Percentiles rank a stretch among this genome's conserved stretches.
Evolutionary conservation across 1,139 yeast species (phyloP).

Genomic region (Wickerhamomyces sp.): DNA sequence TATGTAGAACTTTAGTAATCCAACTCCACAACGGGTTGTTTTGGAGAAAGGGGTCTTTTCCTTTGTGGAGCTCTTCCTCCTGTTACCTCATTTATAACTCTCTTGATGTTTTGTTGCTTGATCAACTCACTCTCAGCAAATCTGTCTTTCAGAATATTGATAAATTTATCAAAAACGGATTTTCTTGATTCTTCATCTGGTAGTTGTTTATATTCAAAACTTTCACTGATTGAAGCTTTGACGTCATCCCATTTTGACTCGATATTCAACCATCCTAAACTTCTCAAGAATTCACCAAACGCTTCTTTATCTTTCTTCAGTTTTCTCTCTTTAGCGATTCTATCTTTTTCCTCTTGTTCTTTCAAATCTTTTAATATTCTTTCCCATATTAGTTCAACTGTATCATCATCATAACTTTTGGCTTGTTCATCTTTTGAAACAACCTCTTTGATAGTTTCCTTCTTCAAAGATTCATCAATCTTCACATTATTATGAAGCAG

Average conservation of each 20-base stretch:
- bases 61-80: conserved; percentile 14
- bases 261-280: conserved; percentile 25
- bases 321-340: conserved; percentile 29
- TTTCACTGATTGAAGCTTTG: conserved; percentile 26
- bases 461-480: conserved; percentile 13
- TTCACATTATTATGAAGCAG: conserved; percentile 33
- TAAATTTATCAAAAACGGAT: conserved; percentile 27
- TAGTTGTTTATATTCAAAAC: conserved; percentile 32
- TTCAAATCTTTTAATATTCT: conserved; percentile 25
- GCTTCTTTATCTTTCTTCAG: conserved; percentile 33
- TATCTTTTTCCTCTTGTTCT: conserved; percentile 28
- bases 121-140: conserved; percentile 19
- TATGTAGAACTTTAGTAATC: conserved; percentile 10
- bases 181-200: conserved; percentile 28
- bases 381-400: conserved; percentile 26
- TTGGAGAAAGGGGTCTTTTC: conserved; percentile 15
- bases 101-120: conserved; percentile 16
- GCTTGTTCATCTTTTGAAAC: conserved; percentile 21
- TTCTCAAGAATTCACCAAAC: conserved; percentile 31
- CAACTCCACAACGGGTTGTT: conserved; percentile 20
- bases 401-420: conserved; percentile 22
- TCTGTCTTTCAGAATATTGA: conserved; percentile 18
- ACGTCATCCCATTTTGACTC: conserved; percentile 35
- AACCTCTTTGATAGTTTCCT: conserved; percentile 15
- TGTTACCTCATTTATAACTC: conserved; percentile 10